Conservation (phyloP, 208 protist genomes). For the Trypanosoma mega region DNA sequence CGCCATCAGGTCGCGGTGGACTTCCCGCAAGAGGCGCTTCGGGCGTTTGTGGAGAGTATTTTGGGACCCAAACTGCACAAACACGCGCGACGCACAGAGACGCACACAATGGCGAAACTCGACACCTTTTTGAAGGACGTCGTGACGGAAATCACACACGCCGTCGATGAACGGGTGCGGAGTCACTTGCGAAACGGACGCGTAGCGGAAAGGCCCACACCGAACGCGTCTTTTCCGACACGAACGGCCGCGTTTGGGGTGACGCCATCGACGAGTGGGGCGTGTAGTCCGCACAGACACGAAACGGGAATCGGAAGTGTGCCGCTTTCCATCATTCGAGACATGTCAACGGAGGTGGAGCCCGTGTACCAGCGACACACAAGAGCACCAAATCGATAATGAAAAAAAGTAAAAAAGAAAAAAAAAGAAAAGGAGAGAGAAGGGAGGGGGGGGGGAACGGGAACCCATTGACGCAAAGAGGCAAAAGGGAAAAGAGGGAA, state of each 20-base stretch:
- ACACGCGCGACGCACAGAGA: conserved; percentile 54
- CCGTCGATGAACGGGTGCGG: conserved; percentile 56
- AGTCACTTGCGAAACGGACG: background rate
- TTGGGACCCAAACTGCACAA: conserved; percentile 60
- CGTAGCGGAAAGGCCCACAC: background rate
- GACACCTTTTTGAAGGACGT: conserved; percentile 73
- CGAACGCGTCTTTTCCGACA: background rate
- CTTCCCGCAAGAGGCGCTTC: conserved; percentile 76
- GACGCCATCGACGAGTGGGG: background rate
- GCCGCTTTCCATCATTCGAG: conserved; percentile 23
- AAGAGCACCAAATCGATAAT: conserved; percentile 1
- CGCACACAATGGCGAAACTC: conserved; percentile 53
- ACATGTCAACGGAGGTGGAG: conserved; percentile 4
- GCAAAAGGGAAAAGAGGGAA: too few species aligned
- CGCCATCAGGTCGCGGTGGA: conserved; percentile 69
- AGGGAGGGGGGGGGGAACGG: too few species aligned
- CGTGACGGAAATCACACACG: conserved; percentile 40
- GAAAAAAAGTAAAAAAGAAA: too few species aligned
- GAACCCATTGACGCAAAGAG: too few species aligned
- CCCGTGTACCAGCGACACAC: conserved; percentile 1
- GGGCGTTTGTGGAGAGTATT: conserved; percentile 66
- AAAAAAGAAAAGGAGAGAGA: too few species aligned
- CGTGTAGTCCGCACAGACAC: background rate
- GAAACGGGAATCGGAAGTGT: conserved; percentile 4
- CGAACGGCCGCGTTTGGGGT: too few species aligned